Percentiles rank a stretch among this genome's conserved stretches.
phyloP scores from a whole-genome alignment of 2,329 filamentous ascomycete genomes.

The Boeremia exigua region DNA sequence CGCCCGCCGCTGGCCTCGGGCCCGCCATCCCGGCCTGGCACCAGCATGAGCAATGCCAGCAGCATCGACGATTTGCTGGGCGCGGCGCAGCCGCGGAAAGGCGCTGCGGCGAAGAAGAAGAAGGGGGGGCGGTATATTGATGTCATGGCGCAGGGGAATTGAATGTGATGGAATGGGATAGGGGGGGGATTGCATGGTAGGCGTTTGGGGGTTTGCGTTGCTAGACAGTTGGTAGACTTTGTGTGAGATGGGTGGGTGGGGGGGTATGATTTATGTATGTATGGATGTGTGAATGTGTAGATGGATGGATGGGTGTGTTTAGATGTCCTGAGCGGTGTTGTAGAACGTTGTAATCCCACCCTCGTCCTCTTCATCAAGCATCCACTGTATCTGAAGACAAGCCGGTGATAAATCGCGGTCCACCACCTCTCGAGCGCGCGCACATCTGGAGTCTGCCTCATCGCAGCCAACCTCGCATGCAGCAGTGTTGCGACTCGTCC shows the following conservation, averaged over 20 bases:
- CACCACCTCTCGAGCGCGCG: too few species aligned
- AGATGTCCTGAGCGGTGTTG: too few species aligned
- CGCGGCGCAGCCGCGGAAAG: constrained; percentile 72
- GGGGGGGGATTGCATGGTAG: not conserved
- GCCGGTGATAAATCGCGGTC: too few species aligned
- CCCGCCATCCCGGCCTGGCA: constrained; percentile 62
- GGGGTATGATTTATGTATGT: not conserved
- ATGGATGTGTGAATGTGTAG: not conserved
- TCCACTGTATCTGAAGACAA: too few species aligned
- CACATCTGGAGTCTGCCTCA: too few species aligned
- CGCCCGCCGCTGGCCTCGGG: constrained; percentile 36
- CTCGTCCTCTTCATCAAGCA: too few species aligned
- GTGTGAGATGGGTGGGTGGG: too few species aligned
- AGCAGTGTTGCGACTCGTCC: too few species aligned
- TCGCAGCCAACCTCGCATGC: too few species aligned
- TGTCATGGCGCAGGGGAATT: constrained; percentile 69
- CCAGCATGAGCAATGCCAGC: constrained; percentile 88
- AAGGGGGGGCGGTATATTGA: constrained; percentile 92
- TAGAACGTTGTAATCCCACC: too few species aligned
- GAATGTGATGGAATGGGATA: not conserved
- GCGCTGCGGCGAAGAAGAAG: constrained; percentile 65
- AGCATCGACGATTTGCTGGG: constrained; percentile 93
- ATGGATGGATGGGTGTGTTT: too few species aligned
- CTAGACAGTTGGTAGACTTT: too few species aligned
- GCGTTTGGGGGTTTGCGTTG: constrained; percentile 1